Percentiles rank a stretch among this genome's conserved stretches.
phyloP scores from a whole-genome alignment of 1,139 yeast species.

The Candida albicans region DNA sequence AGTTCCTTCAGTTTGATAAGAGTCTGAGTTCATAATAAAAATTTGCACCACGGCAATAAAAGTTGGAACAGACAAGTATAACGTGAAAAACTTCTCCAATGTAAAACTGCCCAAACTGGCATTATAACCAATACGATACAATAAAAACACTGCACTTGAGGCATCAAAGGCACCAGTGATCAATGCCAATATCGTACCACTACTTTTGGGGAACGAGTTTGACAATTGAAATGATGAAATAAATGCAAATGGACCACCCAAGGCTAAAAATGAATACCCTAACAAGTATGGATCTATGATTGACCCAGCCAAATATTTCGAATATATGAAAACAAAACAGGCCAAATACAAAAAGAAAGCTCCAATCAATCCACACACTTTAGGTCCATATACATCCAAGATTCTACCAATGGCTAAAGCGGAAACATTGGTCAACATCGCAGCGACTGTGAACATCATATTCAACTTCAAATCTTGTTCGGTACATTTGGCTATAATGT shows the following conservation, averaged over 20 bases:
- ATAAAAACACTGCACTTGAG: slow-evolving; percentile 45
- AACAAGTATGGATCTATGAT: slow-evolving; percentile 39
- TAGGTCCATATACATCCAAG: slow-evolving; percentile 44
- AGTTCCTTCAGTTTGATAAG: slow-evolving; percentile 36
- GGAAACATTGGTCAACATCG: slow-evolving; percentile 45
- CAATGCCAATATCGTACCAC: slow-evolving; percentile 45
- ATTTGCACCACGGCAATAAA: slow-evolving; percentile 43
- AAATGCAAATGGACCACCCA: slow-evolving; percentile 49
- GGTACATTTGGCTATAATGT: slow-evolving; percentile 32
- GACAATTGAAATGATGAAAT: slow-evolving; percentile 48
- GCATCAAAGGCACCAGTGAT: slow-evolving; percentile 51
- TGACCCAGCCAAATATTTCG: slow-evolving; percentile 18
- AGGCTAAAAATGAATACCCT: slow-evolving; percentile 43
- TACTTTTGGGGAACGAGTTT: slow-evolving; percentile 41
- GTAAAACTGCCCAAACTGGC: slow-evolving; percentile 29
- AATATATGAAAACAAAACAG: slow-evolving; percentile 38
- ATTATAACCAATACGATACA: slow-evolving; percentile 35
- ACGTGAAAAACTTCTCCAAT: slow-evolving; percentile 32
- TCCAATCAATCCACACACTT: slow-evolving; percentile 44
- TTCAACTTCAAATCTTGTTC: slow-evolving; percentile 46
- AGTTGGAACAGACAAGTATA: slow-evolving; percentile 40
- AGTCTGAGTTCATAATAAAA: slow-evolving; percentile 41
- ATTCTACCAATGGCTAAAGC: slow-evolving; percentile 43
- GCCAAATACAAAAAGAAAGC: slow-evolving; percentile 39
- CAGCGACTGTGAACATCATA: slow-evolving; percentile 48